Percentiles rank a stretch among this genome's conserved stretches.
These are phyloP conservation scores for Penstemon davidsonii DNA, from an alignment of 257 asterid genomes.

Conservation along the genomic window DNA sequence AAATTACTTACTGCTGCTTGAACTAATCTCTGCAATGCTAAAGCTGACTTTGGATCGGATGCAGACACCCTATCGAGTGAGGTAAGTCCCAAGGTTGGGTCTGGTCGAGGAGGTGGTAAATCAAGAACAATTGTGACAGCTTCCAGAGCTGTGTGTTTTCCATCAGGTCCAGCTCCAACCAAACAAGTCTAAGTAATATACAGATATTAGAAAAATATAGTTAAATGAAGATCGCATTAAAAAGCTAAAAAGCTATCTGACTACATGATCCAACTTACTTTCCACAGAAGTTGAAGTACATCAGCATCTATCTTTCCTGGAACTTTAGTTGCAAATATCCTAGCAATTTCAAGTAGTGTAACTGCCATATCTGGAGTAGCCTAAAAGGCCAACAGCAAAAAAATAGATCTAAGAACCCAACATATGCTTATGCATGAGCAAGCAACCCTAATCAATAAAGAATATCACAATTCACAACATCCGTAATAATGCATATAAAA, in stretches of 20 bases:
- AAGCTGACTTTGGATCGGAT: constrained; percentile 95
- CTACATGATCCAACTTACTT: constrained; percentile 54
- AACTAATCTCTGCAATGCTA: constrained; percentile 94
- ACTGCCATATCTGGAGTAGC: constrained; percentile 99
- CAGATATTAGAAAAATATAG: constrained; percentile 25
- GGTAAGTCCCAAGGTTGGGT: constrained; percentile 67
- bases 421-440: constrained; percentile 7
- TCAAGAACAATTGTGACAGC: constrained; percentile 98
- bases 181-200: constrained; percentile 74
- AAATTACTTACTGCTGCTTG: constrained; percentile 89
- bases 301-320: constrained; percentile 99
- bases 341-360: constrained; percentile 96
- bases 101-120: constrained; percentile 99
- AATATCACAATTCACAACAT: not conserved
- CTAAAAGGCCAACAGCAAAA: constrained; percentile 45
- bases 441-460: not conserved
- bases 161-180: constrained; percentile 99
- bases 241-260: constrained; percentile 16
- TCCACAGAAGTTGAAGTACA: constrained; percentile 97
- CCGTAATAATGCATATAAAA: too few relatives aligned
- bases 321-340: constrained; percentile 96
- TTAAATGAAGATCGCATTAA: constrained; percentile 19
- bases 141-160: constrained; percentile 96
- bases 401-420: constrained; percentile 25
- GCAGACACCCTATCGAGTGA: constrained; percentile 91